Percentiles rank a stretch among this genome's conserved stretches.
Evolutionary conservation across 306 rosid species (phyloP).

Genomic region (Herpetospermum pedunculosum): DNA sequence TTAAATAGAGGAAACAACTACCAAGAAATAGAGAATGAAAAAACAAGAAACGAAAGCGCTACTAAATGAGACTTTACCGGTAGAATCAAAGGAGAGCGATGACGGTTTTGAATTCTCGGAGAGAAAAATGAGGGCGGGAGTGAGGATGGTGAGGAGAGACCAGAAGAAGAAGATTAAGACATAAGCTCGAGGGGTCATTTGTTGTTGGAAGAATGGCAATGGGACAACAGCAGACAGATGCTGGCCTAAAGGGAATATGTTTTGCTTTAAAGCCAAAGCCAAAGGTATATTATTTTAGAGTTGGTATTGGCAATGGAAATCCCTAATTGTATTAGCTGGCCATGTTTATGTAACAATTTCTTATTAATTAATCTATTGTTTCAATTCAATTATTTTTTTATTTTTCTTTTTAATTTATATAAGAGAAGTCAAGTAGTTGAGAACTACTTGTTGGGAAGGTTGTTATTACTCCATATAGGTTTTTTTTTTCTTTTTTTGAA

Average conservation of each 20-base stretch:
- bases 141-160: constrained; percentile 67
- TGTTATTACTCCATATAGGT: not conserved
- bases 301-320: not conserved
- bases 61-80: constrained; percentile 13
- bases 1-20: too few relatives aligned
- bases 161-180: constrained; percentile 67
- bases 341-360: not conserved
- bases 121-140: constrained; percentile 58
- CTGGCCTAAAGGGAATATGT: not conserved
- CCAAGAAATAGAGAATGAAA: too few relatives aligned
- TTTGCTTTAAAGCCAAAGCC: not conserved
- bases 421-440: constrained; percentile 8
- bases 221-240: not conserved
- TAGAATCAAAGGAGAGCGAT: not conserved
- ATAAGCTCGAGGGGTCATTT: constrained; percentile 57
- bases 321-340: constrained; percentile 5
- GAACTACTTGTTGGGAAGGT: not conserved
- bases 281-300: not conserved
- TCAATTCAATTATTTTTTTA: not conserved
- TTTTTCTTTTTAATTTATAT: not conserved
- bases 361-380: not conserved
- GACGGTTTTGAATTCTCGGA: constrained; percentile 55
- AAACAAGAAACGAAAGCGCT: not conserved
- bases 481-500: too few relatives aligned
- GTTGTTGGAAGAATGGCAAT: not conserved